Conservation (phyloP, 208 protist species). For the Trypanosoma melophagium region DNA sequence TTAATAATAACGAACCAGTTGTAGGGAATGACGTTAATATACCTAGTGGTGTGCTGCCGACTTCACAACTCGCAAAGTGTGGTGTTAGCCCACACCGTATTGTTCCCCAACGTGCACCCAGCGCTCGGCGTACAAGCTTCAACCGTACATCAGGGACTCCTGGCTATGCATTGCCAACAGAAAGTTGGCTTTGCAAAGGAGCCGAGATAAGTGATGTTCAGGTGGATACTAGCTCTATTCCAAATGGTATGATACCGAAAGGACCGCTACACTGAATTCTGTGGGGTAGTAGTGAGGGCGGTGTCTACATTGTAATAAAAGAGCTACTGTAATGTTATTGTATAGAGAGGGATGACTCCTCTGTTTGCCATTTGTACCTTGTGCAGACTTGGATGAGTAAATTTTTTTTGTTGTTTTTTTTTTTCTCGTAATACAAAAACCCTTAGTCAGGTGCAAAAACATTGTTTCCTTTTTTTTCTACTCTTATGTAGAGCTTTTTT, state of each 20-base stretch:
- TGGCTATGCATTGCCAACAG: conserved; percentile 70
- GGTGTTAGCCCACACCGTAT: conserved; percentile 7
- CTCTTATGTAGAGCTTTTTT: background rate
- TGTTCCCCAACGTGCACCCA: conserved; percentile 9
- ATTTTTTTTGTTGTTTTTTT: background rate
- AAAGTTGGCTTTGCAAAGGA: conserved; percentile 72
- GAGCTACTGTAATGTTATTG: too few species aligned
- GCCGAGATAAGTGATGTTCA: conserved; percentile 33
- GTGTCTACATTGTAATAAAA: too few species aligned
- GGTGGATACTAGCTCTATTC: conserved; percentile 3
- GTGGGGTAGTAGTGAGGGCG: too few species aligned
- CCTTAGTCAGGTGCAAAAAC: too few species aligned
- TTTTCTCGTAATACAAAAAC: background rate
- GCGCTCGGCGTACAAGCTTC: conserved; percentile 10
- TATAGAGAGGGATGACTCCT: too few species aligned
- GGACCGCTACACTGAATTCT: background rate
- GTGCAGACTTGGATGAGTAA: too few species aligned
- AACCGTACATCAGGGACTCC: conserved; percentile 23
- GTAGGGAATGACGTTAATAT: conserved; percentile 1
- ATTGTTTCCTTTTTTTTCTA: conserved; percentile 4
- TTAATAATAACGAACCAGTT: background rate
- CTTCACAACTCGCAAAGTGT: conserved; percentile 25
- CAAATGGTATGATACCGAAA: conserved; percentile 4
- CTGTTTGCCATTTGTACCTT: too few species aligned
- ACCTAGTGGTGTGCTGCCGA: conserved; percentile 13